phyloP scores from a whole-genome alignment of 345 rosid genomes.

The Kernera saxatilis region DNA sequence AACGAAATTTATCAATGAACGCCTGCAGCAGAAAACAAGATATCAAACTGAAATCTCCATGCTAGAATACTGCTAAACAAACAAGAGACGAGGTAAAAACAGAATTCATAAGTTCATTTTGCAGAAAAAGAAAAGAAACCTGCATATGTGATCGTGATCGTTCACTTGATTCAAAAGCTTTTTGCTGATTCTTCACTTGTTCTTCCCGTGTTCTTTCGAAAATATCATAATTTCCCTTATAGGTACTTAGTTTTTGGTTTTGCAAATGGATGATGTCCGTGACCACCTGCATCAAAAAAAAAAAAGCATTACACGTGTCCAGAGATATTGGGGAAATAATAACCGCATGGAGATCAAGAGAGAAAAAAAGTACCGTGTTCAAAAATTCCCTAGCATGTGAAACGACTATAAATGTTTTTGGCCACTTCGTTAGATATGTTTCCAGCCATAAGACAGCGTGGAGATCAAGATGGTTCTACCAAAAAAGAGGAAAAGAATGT shows the following conservation, averaged over 20 bases:
- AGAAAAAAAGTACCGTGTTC: constrained; percentile 58
- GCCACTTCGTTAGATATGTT: constrained; percentile 91
- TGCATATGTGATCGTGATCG: constrained; percentile 86
- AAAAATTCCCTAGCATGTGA: constrained; percentile 98
- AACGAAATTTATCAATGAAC: constrained; percentile 97
- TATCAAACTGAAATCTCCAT: constrained; percentile 1
- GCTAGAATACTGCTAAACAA: not conserved
- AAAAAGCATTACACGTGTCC: constrained; percentile 1
- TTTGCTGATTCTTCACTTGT: constrained; percentile 79
- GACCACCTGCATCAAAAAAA: constrained; percentile 62
- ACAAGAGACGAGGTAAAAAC: not conserved
- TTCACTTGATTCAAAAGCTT: constrained; percentile 91
- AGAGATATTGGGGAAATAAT: constrained; percentile 6
- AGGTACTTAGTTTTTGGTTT: constrained; percentile 67
- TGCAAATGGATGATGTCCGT: constrained; percentile 93
- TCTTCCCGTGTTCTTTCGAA: constrained; percentile 90
- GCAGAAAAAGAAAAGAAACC: constrained; percentile 36
- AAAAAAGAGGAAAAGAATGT: constrained; percentile 18
- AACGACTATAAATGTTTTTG: constrained; percentile 93
- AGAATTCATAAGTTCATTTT: not conserved
- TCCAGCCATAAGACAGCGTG: constrained; percentile 99
- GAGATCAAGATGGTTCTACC: constrained; percentile 98
- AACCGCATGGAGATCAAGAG: constrained; percentile 11
- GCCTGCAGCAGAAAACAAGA: constrained; percentile 47
- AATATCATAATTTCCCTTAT: constrained; percentile 83